Evolutionary conservation across 2,329 filamentous ascomycete genomes (phyloP).

Genomic region (Ophioceras dolichostomum): DNA sequence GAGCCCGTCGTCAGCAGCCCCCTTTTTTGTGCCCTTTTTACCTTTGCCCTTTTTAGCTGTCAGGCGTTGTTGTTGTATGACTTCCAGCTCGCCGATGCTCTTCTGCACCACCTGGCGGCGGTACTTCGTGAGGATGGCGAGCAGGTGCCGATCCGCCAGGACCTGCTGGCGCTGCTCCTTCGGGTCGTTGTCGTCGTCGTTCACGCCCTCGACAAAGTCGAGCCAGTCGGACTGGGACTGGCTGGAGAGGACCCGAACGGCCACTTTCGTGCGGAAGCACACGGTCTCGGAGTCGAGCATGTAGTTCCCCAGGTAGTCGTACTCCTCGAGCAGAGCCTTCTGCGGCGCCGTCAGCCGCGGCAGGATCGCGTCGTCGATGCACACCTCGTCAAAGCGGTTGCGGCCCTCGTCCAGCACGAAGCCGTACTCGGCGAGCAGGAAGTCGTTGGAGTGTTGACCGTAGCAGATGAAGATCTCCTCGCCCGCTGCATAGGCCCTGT

Average conservation of each 20-base stretch:
- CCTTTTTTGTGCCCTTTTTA: too few species aligned
- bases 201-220: conserved; percentile 5
- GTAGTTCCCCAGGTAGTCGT: conserved; percentile 11
- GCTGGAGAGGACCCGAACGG: conserved; percentile 8
- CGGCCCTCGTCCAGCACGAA: conserved; percentile 26
- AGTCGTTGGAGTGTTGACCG: conserved; percentile 58
- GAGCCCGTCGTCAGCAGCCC: neutral
- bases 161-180: neutral
- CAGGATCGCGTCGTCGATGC: conserved; percentile 30
- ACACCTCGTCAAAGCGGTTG: conserved; percentile 36
- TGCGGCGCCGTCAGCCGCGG: conserved; percentile 10
- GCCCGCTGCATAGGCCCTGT: conserved; percentile 35
- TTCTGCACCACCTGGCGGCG: conserved; percentile 37
- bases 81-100: conserved; percentile 28
- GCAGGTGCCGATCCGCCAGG: conserved; percentile 56
- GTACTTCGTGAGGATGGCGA: conserved; percentile 46
- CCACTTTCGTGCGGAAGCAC: conserved; percentile 13
- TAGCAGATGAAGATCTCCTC: conserved; percentile 60
- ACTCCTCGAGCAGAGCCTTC: conserved; percentile 7
- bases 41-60: too few species aligned
- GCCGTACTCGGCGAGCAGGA: conserved; percentile 57
- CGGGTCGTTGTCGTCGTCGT: neutral
- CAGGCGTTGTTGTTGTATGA: too few species aligned
- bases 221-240: conserved; percentile 6
- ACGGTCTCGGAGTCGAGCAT: conserved; percentile 12